Conservation (phyloP, 495 filamentous ascomycete species). For the Hyaloscypha finlandica region DNA sequence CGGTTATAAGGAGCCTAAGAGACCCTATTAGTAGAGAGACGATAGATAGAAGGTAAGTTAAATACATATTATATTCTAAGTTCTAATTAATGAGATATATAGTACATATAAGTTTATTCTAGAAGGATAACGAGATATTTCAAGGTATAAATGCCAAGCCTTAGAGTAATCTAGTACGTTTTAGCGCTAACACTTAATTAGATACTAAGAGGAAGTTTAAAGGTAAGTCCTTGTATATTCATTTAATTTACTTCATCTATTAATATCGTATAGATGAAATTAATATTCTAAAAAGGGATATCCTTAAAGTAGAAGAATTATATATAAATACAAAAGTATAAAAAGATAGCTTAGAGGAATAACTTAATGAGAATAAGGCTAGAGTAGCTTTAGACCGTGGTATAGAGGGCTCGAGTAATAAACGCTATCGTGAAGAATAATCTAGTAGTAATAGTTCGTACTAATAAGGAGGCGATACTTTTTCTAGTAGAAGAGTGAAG, state of each 20-base stretch:
- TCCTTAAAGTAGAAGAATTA: constrained; percentile 6
- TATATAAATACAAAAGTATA: constrained; percentile 6
- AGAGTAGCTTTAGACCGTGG: constrained; percentile 7
- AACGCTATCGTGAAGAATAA: too few species aligned
- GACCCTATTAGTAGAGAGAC: constrained; percentile 1
- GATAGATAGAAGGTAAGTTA: constrained; percentile 9
- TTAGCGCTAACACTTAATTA: constrained; percentile 8
- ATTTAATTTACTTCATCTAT: constrained; percentile 4
- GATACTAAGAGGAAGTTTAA: constrained; percentile 7
- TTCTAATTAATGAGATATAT: too few species aligned
- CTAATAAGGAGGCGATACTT: too few species aligned
- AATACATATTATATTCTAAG: too few species aligned
- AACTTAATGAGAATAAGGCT: constrained; percentile 5
- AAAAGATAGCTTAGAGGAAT: constrained; percentile 10
- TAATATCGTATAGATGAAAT: constrained; percentile 1
- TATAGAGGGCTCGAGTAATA: too few species aligned
- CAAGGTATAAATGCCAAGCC: constrained; percentile 1
- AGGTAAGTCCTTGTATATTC: constrained; percentile 2
- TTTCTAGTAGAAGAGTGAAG: too few species aligned
- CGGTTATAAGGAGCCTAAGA: constrained; percentile 5
- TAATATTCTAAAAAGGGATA: constrained; percentile 5
- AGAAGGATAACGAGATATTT: not conserved
- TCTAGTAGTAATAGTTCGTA: too few species aligned
- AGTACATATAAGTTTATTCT: constrained; percentile 8
- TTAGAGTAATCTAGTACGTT: not conserved